These are phyloP conservation scores for Elsinoe ampelina DNA, from an alignment of 2,329 filamentous ascomycete genomes.

Conservation along the genomic window DNA sequence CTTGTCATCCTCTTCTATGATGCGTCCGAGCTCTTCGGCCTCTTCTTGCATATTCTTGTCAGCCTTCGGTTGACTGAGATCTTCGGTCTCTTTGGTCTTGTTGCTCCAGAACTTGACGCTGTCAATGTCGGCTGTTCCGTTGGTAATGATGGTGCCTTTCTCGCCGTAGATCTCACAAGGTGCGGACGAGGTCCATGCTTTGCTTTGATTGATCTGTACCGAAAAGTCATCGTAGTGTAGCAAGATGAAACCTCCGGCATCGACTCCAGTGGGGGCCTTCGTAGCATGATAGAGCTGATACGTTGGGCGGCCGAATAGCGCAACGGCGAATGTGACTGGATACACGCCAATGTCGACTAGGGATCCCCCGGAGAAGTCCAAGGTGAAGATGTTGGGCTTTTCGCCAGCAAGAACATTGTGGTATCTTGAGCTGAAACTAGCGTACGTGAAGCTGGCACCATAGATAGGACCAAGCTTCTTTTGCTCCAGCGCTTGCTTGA, in stretches of 20 bases:
- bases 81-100: conserved; percentile 34
- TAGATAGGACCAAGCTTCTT: conserved; percentile 34
- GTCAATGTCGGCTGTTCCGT: conserved; percentile 38
- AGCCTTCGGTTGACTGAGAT: conserved; percentile 32
- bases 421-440: conserved; percentile 38
- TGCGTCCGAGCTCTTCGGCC: conserved; percentile 37
- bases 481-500: conserved; percentile 31
- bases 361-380: conserved; percentile 38
- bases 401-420: conserved; percentile 39
- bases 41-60: conserved; percentile 40
- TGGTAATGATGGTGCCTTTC: conserved; percentile 37
- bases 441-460: conserved; percentile 37
- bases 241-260: conserved; percentile 37
- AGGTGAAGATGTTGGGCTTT: conserved; percentile 40
- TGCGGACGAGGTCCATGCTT: conserved; percentile 36
- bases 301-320: conserved; percentile 38
- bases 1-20: conserved; percentile 33
- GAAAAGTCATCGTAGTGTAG: conserved; percentile 37
- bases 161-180: conserved; percentile 41
- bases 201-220: conserved; percentile 36
- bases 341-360: conserved; percentile 43
- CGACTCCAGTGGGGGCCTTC: conserved; percentile 37
- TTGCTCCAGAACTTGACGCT: conserved; percentile 34
- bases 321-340: conserved; percentile 38
- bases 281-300: conserved; percentile 34